Evolutionary conservation across 1,284 basidiomycete species (phyloP).

Genomic region (Trametes versicolor): DNA sequence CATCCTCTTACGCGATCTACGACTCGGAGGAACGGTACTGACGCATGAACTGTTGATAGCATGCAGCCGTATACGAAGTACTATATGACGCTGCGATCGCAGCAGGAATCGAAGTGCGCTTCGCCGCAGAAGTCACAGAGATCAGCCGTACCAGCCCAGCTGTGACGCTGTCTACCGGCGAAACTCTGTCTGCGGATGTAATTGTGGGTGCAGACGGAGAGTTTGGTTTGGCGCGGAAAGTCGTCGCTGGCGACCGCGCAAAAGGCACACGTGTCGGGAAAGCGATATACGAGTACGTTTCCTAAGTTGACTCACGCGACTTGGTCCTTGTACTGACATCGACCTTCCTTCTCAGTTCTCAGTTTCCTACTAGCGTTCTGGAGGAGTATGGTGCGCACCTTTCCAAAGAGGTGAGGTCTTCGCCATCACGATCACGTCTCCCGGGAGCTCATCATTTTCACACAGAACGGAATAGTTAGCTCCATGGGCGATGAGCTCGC

Average conservation of each 20-base stretch:
- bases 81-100: conserved; percentile 56
- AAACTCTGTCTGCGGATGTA: conserved; percentile 60
- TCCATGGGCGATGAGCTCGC: conserved; percentile 54
- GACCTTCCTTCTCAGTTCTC: conserved; percentile 5
- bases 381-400: conserved; percentile 4
- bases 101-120: conserved; percentile 39
- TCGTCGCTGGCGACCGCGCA: conserved; percentile 46
- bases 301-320: not conserved
- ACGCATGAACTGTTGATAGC: conserved; percentile 43
- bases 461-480: conserved; percentile 47
- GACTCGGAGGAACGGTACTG: not conserved
- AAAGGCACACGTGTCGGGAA: conserved; percentile 40
- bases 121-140: conserved; percentile 32
- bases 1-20: no score
- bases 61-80: conserved; percentile 49
- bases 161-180: conserved; percentile 56
- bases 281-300: conserved; percentile 55
- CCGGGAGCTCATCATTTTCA: not conserved
- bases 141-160: conserved; percentile 39
- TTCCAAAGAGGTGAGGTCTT: conserved; percentile 13
- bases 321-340: not conserved
- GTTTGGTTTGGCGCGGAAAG: conserved; percentile 37
- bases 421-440: no score
- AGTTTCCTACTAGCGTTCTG: not conserved
- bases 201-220: conserved; percentile 73